Evolutionary conservation across 2,329 filamentous ascomycete species (phyloP).

Genomic region (Bipolaris zeicola): DNA sequence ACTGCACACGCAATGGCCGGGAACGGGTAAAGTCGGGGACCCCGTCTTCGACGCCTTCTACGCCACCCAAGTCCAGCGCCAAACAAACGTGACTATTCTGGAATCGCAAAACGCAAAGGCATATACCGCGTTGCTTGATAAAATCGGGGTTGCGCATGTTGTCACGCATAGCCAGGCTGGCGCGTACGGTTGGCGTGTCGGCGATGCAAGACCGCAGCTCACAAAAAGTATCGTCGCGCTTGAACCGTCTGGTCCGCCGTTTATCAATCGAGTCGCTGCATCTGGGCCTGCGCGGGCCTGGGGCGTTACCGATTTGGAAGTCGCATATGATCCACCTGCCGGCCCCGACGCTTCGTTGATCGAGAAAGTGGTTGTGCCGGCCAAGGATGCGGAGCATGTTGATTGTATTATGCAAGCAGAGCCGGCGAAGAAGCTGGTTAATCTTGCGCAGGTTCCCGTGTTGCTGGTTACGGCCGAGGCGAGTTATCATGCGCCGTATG

Average conservation of each 20-base stretch:
- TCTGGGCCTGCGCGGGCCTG: conserved; percentile 32
- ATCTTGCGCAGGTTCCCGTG: conserved; percentile 57
- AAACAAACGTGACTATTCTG: conserved; percentile 32
- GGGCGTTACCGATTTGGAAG: conserved; percentile 42
- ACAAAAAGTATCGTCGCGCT: conserved; percentile 58
- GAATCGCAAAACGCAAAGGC: conserved; percentile 47
- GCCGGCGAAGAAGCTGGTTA: conserved; percentile 53
- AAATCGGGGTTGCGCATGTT: conserved; percentile 52
- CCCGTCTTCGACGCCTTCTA: conserved; percentile 57
- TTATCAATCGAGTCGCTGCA: conserved; percentile 5
- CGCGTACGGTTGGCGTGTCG: conserved; percentile 55
- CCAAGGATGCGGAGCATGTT: conserved; percentile 31
- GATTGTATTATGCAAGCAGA: conserved; percentile 50
- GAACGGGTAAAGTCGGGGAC: conserved; percentile 50
- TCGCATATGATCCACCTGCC: conserved; percentile 44
- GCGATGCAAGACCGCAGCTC: conserved; percentile 56
- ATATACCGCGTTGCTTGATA: conserved; percentile 52
- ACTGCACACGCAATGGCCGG: conserved; percentile 54
- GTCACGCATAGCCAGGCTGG: conserved; percentile 60
- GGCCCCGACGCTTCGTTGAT: conserved; percentile 28
- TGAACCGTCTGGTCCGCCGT: conserved; percentile 62
- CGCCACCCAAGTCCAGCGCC: conserved; percentile 51
- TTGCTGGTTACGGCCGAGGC: conserved; percentile 60
- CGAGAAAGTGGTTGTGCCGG: conserved; percentile 25
- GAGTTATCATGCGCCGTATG: conserved; percentile 60